Conservation (phyloP, 805 yeast genomes). For the Scheffersomyces amazonensis region DNA sequence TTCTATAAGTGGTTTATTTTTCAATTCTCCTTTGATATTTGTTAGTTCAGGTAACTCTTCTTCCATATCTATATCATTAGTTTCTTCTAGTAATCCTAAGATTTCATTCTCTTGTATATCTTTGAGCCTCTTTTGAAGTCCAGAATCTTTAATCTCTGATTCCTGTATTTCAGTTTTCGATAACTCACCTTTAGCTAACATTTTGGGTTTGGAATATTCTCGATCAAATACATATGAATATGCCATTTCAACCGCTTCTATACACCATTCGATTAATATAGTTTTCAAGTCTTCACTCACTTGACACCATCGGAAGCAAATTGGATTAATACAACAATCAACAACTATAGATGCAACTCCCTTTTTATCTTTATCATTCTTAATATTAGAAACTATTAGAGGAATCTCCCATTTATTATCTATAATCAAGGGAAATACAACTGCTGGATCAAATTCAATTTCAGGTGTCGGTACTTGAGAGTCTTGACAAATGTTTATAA, state of each 20-base stretch:
- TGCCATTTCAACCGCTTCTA: conserved; percentile 71
- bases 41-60: conserved; percentile 25
- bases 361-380: conserved; percentile 64
- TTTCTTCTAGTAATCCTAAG: conserved; percentile 42
- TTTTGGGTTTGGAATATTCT: conserved; percentile 65
- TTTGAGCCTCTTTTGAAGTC: conserved; percentile 33
- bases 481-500: conserved; percentile 75
- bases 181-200: conserved; percentile 66
- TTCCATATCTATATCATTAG: conserved; percentile 19
- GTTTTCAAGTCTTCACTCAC: conserved; percentile 56
- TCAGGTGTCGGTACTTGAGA: conserved; percentile 62
- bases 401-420: conserved; percentile 85
- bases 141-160: conserved; percentile 39
- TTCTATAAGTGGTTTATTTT: conserved; percentile 47
- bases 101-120: conserved; percentile 40
- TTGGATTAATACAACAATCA: conserved; percentile 75
- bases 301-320: conserved; percentile 60
- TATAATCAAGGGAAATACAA: conserved; percentile 61
- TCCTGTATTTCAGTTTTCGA: conserved; percentile 43
- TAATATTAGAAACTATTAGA: conserved; percentile 59
- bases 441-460: conserved; percentile 49
- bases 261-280: conserved; percentile 77
- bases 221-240: conserved; percentile 52
- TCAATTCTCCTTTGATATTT: conserved; percentile 16
- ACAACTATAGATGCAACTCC: conserved; percentile 63